Evolutionary conservation across 129 eudicot genomes (phyloP).

Genomic region (Pulicaria dysenterica): DNA sequence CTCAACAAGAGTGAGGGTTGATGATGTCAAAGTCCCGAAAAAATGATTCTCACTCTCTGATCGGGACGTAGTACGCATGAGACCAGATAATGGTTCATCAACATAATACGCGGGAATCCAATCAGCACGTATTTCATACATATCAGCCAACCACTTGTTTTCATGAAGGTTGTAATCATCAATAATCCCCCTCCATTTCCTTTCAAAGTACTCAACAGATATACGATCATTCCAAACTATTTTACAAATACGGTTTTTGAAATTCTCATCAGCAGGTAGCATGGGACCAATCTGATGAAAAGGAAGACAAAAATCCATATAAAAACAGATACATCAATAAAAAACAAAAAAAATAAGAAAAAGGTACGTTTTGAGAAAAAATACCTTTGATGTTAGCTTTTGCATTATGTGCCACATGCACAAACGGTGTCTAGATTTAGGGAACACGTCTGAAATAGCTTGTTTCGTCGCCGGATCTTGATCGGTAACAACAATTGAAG

Average conservation of each 20-base stretch:
- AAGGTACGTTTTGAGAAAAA: too few species aligned
- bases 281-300: neutral
- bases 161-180: neutral
- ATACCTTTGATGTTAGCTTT: neutral
- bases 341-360: too few species aligned
- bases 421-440: neutral
- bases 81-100: neutral
- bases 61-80: neutral
- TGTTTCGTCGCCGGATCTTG: neutral
- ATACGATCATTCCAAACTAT: neutral
- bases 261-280: neutral
- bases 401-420: neutral
- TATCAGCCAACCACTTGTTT: neutral
- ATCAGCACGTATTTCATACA: neutral
- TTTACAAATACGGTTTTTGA: neutral
- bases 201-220: neutral
- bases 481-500: neutral
- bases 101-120: neutral
- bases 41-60: neutral
- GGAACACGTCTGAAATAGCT: neutral
- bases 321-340: too few species aligned
- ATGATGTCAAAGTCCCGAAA: neutral
- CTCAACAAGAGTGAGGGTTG: neutral
- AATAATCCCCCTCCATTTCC: neutral
- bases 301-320: neutral